These are phyloP conservation scores for Plasmopara muralis DNA, from an alignment of 352 stramenopile species.

Conservation along the genomic window DNA sequence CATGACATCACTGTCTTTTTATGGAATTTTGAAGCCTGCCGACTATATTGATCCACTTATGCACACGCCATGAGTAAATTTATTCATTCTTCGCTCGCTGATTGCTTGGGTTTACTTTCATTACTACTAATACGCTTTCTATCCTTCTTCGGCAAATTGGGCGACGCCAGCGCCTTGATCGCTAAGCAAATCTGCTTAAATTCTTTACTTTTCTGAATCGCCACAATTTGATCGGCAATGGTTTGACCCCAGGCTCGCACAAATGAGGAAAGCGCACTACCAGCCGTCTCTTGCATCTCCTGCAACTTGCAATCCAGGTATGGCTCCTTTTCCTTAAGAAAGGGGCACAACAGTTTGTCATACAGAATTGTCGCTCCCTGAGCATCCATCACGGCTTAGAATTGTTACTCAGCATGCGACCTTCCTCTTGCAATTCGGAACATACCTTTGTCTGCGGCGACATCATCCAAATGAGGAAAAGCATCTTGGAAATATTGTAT, in stretches of 20 bases:
- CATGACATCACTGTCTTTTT: no score
- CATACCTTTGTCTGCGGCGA: constrained; percentile 84
- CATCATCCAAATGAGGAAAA: constrained; percentile 95
- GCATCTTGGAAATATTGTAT: constrained; percentile 93
- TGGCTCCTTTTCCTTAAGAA: constrained; percentile 69
- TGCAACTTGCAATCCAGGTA: constrained; percentile 58
- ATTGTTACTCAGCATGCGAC: neutral
- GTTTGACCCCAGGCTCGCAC: constrained; percentile 40
- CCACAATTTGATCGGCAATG: constrained; percentile 39
- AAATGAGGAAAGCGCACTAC: constrained; percentile 44
- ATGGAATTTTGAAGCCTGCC: constrained; percentile 1
- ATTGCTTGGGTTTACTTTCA: constrained; percentile 16
- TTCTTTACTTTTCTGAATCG: constrained; percentile 45
- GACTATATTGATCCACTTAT: constrained; percentile 26
- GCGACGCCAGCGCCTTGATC: constrained; percentile 23
- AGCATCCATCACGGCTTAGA: neutral
- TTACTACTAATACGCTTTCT: constrained; percentile 16
- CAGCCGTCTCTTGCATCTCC: constrained; percentile 36
- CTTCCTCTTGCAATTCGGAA: constrained; percentile 4
- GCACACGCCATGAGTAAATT: constrained; percentile 25
- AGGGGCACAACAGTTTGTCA: constrained; percentile 42
- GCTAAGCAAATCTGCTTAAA: constrained; percentile 42
- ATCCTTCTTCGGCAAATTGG: constrained; percentile 17
- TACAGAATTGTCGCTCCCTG: constrained; percentile 68
- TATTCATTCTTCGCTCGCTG: constrained; percentile 24